phyloP scores from a whole-genome alignment of 2,329 filamentous ascomycete genomes.

The Epichloe aotearoae region DNA sequence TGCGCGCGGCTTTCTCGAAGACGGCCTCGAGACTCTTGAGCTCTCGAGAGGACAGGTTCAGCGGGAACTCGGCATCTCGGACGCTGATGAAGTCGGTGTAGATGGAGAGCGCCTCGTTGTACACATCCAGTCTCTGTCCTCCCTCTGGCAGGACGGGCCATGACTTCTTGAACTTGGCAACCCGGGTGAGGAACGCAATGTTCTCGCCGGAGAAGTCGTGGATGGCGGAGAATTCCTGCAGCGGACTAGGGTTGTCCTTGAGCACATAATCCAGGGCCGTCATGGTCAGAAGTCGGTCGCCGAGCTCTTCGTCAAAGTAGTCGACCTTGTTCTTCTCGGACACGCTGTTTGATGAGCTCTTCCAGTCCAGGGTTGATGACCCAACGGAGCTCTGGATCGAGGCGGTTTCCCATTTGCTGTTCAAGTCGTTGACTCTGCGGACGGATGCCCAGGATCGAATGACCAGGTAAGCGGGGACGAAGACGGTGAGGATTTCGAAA shows the following conservation, averaged over 20 bases:
- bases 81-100: conserved; percentile 47
- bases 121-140: conserved; percentile 27
- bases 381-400: conserved; percentile 1
- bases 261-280: conserved; percentile 47
- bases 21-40: conserved; percentile 35
- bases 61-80: conserved; percentile 45
- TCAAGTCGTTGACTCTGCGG: conserved; percentile 13
- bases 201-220: conserved; percentile 59
- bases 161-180: conserved; percentile 38
- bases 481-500: conserved; percentile 47
- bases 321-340: conserved; percentile 5
- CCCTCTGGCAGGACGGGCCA: conserved; percentile 5
- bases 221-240: conserved; percentile 50
- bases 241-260: conserved; percentile 39
- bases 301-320: conserved; percentile 7
- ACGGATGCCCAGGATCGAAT: conserved; percentile 22
- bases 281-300: conserved; percentile 40
- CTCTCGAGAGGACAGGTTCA: conserved; percentile 46
- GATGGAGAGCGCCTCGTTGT: conserved; percentile 44
- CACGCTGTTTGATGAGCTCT: conserved; percentile 2
- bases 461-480: conserved; percentile 47
- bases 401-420: conserved; percentile 8
- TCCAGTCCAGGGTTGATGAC: conserved; percentile 7
- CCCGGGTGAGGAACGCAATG: conserved; percentile 47
- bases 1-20: conserved; percentile 37